A percentile compares a stretch with the other conserved stretches of the same genome.
phyloP scores from a whole-genome alignment of 2,329 filamentous ascomycete genomes.

The Neonectria punicea region DNA sequence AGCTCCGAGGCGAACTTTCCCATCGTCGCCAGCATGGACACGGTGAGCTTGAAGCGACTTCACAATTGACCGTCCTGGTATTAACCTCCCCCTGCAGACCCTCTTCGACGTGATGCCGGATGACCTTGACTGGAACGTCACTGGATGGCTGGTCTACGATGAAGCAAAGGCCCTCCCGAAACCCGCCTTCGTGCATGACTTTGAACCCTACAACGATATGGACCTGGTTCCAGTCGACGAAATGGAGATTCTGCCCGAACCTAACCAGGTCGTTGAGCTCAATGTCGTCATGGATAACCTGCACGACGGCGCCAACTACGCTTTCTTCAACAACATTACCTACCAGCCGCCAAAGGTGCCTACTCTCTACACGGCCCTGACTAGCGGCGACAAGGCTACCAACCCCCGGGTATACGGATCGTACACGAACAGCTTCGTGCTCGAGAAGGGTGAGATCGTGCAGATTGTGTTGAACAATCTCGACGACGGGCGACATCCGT shows the following conservation, averaged over 20 bases:
- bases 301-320: constrained; percentile 68
- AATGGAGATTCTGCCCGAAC: constrained; percentile 66
- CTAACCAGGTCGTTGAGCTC: constrained; percentile 72
- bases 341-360: constrained; percentile 82
- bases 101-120: constrained; percentile 76
- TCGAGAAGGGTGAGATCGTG: constrained; percentile 74
- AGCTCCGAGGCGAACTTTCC: constrained; percentile 71
- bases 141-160: constrained; percentile 72
- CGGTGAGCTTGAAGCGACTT: constrained; percentile 50
- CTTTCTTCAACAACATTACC: constrained; percentile 81
- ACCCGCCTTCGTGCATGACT: constrained; percentile 67
- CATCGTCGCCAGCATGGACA: constrained; percentile 77
- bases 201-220: constrained; percentile 79
- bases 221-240: constrained; percentile 75
- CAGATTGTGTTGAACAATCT: constrained; percentile 83
- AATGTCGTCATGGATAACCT: constrained; percentile 72
- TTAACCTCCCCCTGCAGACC: constrained; percentile 50
- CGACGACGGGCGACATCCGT: constrained; percentile 77
- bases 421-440: constrained; percentile 73
- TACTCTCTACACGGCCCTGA: constrained; percentile 79
- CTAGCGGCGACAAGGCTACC: constrained; percentile 66
- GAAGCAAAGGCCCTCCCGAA: constrained; percentile 55
- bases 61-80: background rate
- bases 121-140: constrained; percentile 74
- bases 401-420: constrained; percentile 73